Evolutionary conservation across 2,329 filamentous ascomycete genomes (phyloP).

Genomic region (Trichophyton equinum): DNA sequence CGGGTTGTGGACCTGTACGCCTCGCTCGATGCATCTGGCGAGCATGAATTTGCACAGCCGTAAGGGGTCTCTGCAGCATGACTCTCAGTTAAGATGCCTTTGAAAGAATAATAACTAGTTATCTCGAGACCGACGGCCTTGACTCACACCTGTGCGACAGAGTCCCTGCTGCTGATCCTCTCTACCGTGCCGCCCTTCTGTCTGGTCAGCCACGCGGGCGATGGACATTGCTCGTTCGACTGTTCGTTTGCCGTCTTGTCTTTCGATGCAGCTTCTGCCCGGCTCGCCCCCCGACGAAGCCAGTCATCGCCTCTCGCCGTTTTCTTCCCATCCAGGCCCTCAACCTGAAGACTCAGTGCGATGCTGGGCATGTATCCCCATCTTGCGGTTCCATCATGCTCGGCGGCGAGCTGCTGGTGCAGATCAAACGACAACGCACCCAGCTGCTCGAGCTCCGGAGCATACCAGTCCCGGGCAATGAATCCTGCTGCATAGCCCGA

Average conservation of each 20-base stretch:
- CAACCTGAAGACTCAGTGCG: constrained; percentile 42
- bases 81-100: background rate
- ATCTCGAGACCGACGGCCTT: background rate
- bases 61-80: constrained; percentile 46
- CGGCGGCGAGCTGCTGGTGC: constrained; percentile 51
- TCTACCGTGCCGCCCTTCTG: constrained; percentile 45
- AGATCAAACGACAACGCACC: constrained; percentile 57
- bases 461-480: constrained; percentile 61
- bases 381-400: constrained; percentile 43
- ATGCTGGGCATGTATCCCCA: constrained; percentile 51
- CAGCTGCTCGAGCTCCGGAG: constrained; percentile 43
- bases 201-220: constrained; percentile 48
- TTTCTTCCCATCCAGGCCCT: constrained; percentile 25
- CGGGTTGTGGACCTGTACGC: constrained; percentile 55
- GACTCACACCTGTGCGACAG: constrained; percentile 52
- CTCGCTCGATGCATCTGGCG: constrained; percentile 42
- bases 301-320: constrained; percentile 49
- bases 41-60: constrained; percentile 55
- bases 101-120: background rate
- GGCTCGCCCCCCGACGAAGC: constrained; percentile 51
- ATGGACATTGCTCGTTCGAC: constrained; percentile 16
- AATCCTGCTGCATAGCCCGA: constrained; percentile 66
- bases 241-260: constrained; percentile 20
- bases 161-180: constrained; percentile 48
- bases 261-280: constrained; percentile 41